Evolutionary conservation across 495 filamentous ascomycete species (phyloP), one percentile per base, ranked within the genome.

Genomic region (Penicillium diatomitis): DNA sequence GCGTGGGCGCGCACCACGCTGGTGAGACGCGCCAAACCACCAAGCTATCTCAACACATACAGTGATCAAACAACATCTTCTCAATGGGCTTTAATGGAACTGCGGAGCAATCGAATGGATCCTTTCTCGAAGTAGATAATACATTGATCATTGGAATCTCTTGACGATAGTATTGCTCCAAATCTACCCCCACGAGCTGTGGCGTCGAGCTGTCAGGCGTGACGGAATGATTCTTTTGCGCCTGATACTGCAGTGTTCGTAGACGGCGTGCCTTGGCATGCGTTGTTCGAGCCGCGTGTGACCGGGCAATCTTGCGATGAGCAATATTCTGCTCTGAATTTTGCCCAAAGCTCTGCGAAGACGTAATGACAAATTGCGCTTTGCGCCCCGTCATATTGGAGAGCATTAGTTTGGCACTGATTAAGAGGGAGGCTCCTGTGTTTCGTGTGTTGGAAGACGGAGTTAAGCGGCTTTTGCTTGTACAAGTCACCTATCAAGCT

Each of bases 301-400:
- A 52, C 7, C 41, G 58, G 11, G 52, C 52, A 12, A 47, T n/a
- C 12, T 44, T 57, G 7, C 45, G 67, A 74, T 50, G 52, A 11
- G 39, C 30, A 9, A 33, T 12, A 28, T 53, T 20, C 57, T 20
- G 69, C 75, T 50, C 70, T 67, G 2, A 47, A 42, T 11, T 30
- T 10, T 51, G 10, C 9, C 37, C 38, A 37, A 29, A 20, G 4
- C 9, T 6, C n/a, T 42, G 29, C 9, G 40, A 42, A n/a, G 33
- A 8, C 6, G 32, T 20, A 6, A 49, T 41, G 27, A 53, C 49
- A 12, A 49, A 53, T 9, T 53, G 46, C 6, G 46, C 7, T 34
- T 42, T 32, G 12, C 10, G 46, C 20, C 20, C 20, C 20, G 20
- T 20, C 20, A 20, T 20, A 2, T 20, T 20, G 20, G 20, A 20